Evolutionary conservation across 1,139 yeast species (phyloP).

Genomic region (Pichia sp.): DNA sequence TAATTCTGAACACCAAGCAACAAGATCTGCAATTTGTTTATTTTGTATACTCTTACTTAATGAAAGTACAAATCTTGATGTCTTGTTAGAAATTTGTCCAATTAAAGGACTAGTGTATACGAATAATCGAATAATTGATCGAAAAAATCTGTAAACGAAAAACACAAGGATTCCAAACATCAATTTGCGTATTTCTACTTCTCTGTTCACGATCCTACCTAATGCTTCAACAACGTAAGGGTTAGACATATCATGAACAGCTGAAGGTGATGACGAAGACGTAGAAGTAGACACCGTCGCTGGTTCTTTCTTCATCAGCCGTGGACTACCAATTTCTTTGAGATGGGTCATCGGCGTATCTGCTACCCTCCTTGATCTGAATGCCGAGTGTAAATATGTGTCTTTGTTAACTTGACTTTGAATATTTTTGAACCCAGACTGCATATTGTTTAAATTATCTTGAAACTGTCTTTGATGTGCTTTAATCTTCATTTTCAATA

Average conservation of each 20-base stretch:
- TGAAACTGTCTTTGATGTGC: conserved; percentile 16
- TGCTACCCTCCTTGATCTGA: conserved; percentile 18
- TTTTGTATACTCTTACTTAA: background rate
- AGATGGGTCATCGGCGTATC: conserved; percentile 5
- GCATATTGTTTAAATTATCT: conserved; percentile 2
- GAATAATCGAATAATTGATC: conserved; percentile 21
- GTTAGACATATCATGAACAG: conserved; percentile 19
- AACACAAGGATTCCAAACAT: conserved; percentile 18
- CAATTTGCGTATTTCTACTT: conserved; percentile 25
- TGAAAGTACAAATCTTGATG: background rate
- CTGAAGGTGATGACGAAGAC: too few species aligned
- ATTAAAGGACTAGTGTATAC: conserved; percentile 9
- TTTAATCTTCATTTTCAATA: conserved; percentile 20
- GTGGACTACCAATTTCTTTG: conserved; percentile 7
- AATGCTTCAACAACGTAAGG: conserved; percentile 29
- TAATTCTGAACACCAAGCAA: too few species aligned
- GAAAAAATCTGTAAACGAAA: conserved; percentile 21
- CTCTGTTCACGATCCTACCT: conserved; percentile 26
- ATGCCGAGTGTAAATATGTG: conserved; percentile 23
- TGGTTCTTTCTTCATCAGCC: too few species aligned
- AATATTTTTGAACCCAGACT: background rate
- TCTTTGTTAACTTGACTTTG: conserved; percentile 7
- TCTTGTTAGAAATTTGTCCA: background rate
- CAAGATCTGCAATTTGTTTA: background rate
- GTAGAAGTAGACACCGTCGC: background rate